These are phyloP conservation scores for Penicillium tannophilum DNA, from an alignment of 495 filamentous ascomycete genomes.

Conservation along the genomic window DNA sequence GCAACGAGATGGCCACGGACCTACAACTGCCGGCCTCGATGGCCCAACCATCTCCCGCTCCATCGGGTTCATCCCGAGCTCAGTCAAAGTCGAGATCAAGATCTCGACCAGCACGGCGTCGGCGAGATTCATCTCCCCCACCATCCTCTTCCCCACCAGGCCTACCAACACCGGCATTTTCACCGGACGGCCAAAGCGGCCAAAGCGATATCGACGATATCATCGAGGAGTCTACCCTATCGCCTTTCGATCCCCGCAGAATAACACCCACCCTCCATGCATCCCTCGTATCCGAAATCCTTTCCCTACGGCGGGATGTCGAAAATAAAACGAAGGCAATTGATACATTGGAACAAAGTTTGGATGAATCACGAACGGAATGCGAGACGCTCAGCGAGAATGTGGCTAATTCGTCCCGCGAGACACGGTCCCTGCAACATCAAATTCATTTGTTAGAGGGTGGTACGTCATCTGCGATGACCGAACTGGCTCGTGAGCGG, in stretches of 20 bases:
- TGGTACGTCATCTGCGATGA: constrained; percentile 80
- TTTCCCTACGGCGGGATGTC: constrained; percentile 81
- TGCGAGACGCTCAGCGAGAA: constrained; percentile 66
- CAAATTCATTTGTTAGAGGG: constrained; percentile 85
- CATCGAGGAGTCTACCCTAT: constrained; percentile 69
- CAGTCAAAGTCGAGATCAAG: constrained; percentile 49
- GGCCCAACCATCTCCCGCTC: constrained; percentile 59
- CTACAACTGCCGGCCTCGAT: constrained; percentile 27
- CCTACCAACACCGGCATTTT: constrained; percentile 48
- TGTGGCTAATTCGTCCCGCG: constrained; percentile 64
- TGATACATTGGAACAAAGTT: constrained; percentile 74
- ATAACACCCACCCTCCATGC: constrained; percentile 97
- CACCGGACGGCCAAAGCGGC: constrained; percentile 44
- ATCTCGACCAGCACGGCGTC: constrained; percentile 54
- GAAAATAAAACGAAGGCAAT: constrained; percentile 85
- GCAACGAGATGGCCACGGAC: constrained; percentile 32
- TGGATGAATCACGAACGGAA: constrained; percentile 72
- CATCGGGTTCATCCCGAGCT: constrained; percentile 66
- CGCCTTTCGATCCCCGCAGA: constrained; percentile 80
- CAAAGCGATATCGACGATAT: constrained; percentile 59
- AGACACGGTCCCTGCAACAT: constrained; percentile 77
- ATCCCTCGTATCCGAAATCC: constrained; percentile 91
- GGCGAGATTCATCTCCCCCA: constrained; percentile 62
- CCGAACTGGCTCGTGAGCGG: constrained; percentile 79
- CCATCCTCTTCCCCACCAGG: constrained; percentile 62